These are phyloP conservation scores for Arthroderma sp. DNA, from an alignment of 2,329 filamentous ascomycete species.

Conservation along the genomic window DNA sequence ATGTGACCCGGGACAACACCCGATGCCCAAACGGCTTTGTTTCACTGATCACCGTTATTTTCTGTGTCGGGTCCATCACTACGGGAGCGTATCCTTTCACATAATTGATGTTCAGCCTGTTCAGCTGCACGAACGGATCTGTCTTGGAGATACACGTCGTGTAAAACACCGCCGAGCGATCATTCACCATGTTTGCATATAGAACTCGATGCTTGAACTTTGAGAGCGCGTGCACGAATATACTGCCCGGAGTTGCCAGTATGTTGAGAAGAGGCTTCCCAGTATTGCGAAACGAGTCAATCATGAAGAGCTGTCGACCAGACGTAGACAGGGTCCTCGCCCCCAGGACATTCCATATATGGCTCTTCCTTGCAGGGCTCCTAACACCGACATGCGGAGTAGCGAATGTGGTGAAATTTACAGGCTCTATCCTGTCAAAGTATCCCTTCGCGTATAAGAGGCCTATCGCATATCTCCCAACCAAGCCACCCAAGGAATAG, in stretches of 20 bases:
- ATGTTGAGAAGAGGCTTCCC: slow-evolving; percentile 67
- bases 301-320: slow-evolving; percentile 73
- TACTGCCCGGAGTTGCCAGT: slow-evolving; percentile 67
- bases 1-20: slow-evolving; percentile 13
- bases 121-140: slow-evolving; percentile 61
- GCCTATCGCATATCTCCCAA: slow-evolving; percentile 76
- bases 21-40: slow-evolving; percentile 11
- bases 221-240: slow-evolving; percentile 69
- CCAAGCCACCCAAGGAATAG: slow-evolving; percentile 78
- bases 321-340: slow-evolving; percentile 69
- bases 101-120: slow-evolving; percentile 58
- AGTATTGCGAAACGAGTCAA: slow-evolving; percentile 74
- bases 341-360: slow-evolving; percentile 71
- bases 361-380: slow-evolving; percentile 53
- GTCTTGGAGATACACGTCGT: slow-evolving; percentile 65
- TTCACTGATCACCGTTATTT: slow-evolving; percentile 19
- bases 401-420: slow-evolving; percentile 92
- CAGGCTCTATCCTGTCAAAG: slow-evolving; percentile 65
- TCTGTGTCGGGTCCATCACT: slow-evolving; percentile 47
- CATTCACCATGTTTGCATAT: slow-evolving; percentile 80
- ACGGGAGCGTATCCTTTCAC: slow-evolving; percentile 60
- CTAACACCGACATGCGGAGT: slow-evolving; percentile 70
- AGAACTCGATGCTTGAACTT: slow-evolving; percentile 63
- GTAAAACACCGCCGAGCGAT: slow-evolving; percentile 68
- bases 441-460: slow-evolving; percentile 68